These are phyloP conservation scores for Naegleria fowleri DNA, from an alignment of 208 protist genomes.

Conservation along the genomic window DNA sequence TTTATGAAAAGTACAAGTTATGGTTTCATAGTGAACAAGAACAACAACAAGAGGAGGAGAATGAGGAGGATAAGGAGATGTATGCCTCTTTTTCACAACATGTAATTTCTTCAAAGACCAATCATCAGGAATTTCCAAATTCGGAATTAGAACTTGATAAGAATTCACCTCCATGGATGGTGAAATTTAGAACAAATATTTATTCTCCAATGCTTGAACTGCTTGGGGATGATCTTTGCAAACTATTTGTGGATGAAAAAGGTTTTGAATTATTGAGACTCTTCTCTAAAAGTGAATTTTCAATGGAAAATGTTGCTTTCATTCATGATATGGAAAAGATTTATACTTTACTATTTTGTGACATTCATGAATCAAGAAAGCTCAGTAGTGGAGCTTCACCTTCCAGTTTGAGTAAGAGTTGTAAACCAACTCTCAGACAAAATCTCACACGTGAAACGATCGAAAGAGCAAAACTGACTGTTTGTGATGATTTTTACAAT, in stretches of 20 bases:
- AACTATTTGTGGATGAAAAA: neutral
- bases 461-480: neutral
- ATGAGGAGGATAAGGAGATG: too few species aligned
- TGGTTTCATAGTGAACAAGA: too few species aligned
- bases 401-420: too few species aligned
- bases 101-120: neutral
- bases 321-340: neutral
- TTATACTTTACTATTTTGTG: neutral
- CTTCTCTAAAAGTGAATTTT: neutral
- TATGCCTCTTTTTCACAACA: too few species aligned
- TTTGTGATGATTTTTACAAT: neutral
- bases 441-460: neutral
- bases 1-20: neutral
- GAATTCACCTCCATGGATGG: too few species aligned
- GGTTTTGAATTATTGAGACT: neutral
- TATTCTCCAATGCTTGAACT: neutral
- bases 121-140: neutral
- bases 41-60: too few species aligned
- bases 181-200: neutral
- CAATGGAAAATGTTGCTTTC: neutral
- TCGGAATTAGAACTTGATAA: neutral
- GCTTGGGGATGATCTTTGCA: neutral
- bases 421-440: neutral
- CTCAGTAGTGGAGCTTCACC: too few species aligned
- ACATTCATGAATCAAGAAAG: neutral